phyloP scores from a whole-genome alignment of 441 rosid species.

The Adansonia madagascariensis region DNA sequence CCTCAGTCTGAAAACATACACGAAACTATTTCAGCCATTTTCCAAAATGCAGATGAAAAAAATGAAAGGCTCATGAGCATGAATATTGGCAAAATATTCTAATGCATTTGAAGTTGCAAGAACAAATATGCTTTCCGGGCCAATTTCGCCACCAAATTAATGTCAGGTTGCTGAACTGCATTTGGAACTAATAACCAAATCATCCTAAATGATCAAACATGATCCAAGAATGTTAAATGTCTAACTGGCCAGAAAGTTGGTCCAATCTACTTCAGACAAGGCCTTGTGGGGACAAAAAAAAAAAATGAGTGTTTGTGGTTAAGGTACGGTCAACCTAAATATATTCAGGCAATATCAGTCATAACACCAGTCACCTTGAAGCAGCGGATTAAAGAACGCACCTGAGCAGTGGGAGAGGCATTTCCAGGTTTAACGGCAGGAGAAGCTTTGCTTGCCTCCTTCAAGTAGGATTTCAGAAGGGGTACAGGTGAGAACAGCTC shows the following conservation, averaged over 20 bases:
- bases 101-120: background rate
- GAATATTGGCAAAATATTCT: background rate
- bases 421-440: constrained; percentile 65
- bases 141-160: background rate
- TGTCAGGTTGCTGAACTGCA: background rate
- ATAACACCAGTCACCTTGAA: background rate
- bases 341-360: background rate
- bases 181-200: background rate
- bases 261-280: constrained; percentile 13
- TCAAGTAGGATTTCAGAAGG: constrained; percentile 77
- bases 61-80: background rate
- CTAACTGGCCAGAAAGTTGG: background rate
- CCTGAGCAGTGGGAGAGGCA: constrained; percentile 67
- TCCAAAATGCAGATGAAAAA: background rate
- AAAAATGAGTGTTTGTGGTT: background rate
- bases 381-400: constrained; percentile 28
- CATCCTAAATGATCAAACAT: background rate
- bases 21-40: constrained; percentile 12
- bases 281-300: background rate
- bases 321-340: background rate
- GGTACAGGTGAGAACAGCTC: constrained; percentile 77
- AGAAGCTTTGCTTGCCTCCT: constrained; percentile 74
- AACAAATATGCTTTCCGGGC: background rate
- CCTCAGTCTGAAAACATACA: constrained; percentile 60
- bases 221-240: background rate